A percentile compares a stretch with the other conserved stretches of the same genome.
Evolutionary conservation across 371 early-diverging fungal genomes (phyloP).

Genomic region (Parasitella parasitica): DNA sequence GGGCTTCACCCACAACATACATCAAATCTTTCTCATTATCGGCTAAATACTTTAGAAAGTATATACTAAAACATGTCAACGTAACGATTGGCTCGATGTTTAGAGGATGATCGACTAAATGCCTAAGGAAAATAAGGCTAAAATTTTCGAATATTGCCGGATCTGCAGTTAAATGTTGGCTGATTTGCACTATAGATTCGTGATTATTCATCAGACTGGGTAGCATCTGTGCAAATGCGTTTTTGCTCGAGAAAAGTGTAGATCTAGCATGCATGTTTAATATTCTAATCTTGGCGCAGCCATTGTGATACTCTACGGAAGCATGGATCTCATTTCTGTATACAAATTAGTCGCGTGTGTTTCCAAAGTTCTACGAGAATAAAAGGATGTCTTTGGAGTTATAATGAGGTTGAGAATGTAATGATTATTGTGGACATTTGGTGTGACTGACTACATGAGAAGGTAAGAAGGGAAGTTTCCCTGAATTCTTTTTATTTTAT

Average conservation of each 20-base stretch:
- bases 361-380: background rate
- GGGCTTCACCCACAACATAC: background rate
- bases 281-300: background rate
- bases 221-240: background rate
- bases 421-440: background rate
- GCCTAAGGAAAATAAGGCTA: background rate
- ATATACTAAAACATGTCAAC: background rate
- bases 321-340: background rate
- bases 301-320: background rate
- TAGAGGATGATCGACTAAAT: background rate
- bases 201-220: background rate
- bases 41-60: background rate
- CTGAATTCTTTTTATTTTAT: constrained; percentile 7
- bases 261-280: background rate
- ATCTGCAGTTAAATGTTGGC: background rate
- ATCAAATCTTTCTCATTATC: background rate
- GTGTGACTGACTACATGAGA: background rate
- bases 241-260: background rate
- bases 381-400: background rate
- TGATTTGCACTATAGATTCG: background rate
- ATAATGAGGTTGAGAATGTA: background rate
- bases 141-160: background rate
- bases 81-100: background rate
- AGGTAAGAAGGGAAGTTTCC: constrained; percentile 5
- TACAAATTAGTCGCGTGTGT: background rate